phyloP scores from a whole-genome alignment of 768 basidiomycete genomes.

The Suillus tomentosus region DNA sequence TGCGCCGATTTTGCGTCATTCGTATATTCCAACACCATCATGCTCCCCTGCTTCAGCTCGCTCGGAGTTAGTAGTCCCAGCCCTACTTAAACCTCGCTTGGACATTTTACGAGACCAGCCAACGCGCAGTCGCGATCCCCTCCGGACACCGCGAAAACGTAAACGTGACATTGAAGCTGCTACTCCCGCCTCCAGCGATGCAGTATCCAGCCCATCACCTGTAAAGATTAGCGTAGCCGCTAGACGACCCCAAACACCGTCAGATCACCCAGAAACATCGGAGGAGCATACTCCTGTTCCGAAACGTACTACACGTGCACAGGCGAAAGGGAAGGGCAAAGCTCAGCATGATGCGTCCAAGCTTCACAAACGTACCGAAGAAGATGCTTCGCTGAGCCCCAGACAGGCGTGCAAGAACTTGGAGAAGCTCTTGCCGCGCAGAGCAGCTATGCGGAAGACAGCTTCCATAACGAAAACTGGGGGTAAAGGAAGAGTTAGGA shows the following conservation, averaged over 20 bases:
- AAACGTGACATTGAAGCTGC: conserved; percentile 20
- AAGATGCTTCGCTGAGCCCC: not conserved
- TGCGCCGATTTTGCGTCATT: conserved; percentile 25
- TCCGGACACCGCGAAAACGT: conserved; percentile 35
- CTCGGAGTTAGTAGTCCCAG: conserved; percentile 2
- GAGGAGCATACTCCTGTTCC: conserved; percentile 9
- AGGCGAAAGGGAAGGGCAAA: conserved; percentile 12
- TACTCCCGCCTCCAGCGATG: conserved; percentile 4
- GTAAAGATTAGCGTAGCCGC: conserved; percentile 22
- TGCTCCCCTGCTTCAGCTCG: not conserved
- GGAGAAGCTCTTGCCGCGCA: conserved; percentile 21
- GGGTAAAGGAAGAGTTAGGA: conserved; percentile 13
- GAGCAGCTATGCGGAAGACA: conserved; percentile 31
- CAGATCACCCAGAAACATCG: conserved; percentile 16
- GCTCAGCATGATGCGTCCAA: not conserved
- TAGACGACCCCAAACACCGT: conserved; percentile 12
- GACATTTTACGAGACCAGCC: conserved; percentile 8
- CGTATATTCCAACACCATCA: conserved; percentile 2
- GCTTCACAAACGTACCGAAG: conserved; percentile 16
- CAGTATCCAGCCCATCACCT: conserved; percentile 33
- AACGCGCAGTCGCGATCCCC: conserved; percentile 22
- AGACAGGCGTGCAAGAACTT: conserved; percentile 8
- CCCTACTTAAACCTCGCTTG: conserved; percentile 1
- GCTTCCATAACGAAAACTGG: conserved; percentile 20
- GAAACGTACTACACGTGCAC: conserved; percentile 14